Evolutionary conservation across 192 early-diverging fungal species (phyloP).

Genomic region (Entrophospora sp.): DNA sequence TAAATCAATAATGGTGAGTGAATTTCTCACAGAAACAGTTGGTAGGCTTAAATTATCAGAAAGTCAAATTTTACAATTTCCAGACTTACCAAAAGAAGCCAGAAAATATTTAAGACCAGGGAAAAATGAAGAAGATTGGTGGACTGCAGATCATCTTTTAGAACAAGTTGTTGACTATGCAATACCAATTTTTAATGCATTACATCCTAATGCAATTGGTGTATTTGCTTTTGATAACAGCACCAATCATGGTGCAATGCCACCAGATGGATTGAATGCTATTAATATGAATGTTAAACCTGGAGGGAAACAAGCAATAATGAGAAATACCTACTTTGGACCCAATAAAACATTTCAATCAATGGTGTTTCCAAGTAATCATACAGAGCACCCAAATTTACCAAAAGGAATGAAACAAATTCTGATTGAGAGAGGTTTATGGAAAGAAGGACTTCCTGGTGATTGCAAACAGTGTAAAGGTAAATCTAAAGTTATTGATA

Average conservation of each 20-base stretch:
- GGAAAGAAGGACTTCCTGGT: not conserved
- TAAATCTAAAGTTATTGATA: conserved; percentile 5
- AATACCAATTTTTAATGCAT: not conserved
- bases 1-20: too few relatives aligned
- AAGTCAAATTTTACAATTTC: too few relatives aligned
- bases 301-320: conserved; percentile 12
- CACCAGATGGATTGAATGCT: conserved; percentile 13
- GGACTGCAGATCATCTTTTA: too few relatives aligned
- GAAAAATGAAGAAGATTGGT: not conserved
- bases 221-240: not conserved
- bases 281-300: conserved; percentile 19
- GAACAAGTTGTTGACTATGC: too few relatives aligned
- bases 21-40: too few relatives aligned
- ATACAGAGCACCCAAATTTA: not conserved
- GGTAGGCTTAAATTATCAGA: too few relatives aligned
- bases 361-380: not conserved
- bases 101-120: not conserved
- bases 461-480: conserved; percentile 2
- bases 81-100: too few relatives aligned
- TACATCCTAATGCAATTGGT: not conserved
- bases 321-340: conserved; percentile 8
- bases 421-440: not conserved
- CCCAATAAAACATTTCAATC: not conserved
- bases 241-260: not conserved
- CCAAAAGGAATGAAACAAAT: conserved; percentile 2